These are phyloP conservation scores for Phyllachora maydis DNA, from an alignment of 2,329 filamentous ascomycete species.

Conservation along the genomic window DNA sequence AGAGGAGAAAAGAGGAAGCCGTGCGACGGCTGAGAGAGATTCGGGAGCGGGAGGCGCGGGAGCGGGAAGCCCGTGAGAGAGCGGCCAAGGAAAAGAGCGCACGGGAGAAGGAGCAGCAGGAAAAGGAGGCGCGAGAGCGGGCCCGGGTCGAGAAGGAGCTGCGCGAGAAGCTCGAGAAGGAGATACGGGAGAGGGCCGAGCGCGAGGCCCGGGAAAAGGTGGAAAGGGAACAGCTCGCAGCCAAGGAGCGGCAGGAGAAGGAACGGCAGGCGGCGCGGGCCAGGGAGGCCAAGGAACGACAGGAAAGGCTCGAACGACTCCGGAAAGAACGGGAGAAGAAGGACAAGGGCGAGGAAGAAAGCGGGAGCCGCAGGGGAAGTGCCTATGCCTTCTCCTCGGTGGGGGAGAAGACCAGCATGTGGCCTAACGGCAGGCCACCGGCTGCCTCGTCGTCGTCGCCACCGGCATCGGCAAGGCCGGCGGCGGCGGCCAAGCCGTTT, in stretches of 20 bases:
- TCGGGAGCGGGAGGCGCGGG: conserved; percentile 17
- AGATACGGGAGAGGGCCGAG: conserved; percentile 9
- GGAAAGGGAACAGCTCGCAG: no score
- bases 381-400: conserved; percentile 44
- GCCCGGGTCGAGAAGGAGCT: conserved; percentile 12
- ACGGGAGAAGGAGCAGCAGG: conserved; percentile 10
- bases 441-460: conserved; percentile 12
- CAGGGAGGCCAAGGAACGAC: conserved; percentile 17
- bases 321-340: conserved; percentile 7
- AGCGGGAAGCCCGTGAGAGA: conserved; percentile 14
- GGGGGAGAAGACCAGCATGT: conserved; percentile 50
- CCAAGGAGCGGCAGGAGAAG: conserved; percentile 25
- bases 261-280: conserved; percentile 17
- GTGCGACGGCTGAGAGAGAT: conserved; percentile 26
- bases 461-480: conserved; percentile 8
- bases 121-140: conserved; percentile 12
- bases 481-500: conserved; percentile 26
- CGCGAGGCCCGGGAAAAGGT: conserved; percentile 10
- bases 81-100: conserved; percentile 16
- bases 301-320: conserved; percentile 13
- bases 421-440: conserved; percentile 39
- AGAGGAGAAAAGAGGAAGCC: conserved; percentile 35
- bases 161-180: conserved; percentile 10
- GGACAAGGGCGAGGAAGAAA: no score
- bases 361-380: conserved; percentile 20